Evolutionary conservation across 805 yeast genomes (phyloP).

Genomic region (Hanseniaspora singularis): DNA sequence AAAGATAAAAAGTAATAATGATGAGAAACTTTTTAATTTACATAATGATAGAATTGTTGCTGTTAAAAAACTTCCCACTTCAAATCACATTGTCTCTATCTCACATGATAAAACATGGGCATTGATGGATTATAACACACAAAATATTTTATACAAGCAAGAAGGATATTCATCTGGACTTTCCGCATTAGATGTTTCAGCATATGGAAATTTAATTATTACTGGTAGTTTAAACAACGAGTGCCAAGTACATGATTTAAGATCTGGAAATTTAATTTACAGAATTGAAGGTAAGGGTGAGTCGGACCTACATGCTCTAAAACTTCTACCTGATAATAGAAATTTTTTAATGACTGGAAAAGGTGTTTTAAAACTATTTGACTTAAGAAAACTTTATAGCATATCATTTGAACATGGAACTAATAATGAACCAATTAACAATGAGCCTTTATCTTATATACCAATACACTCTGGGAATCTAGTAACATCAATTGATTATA

Average conservation of each 20-base stretch:
- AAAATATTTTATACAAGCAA: not conserved
- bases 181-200: not conserved
- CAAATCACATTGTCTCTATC: not conserved
- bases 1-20: not conserved
- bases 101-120: constrained; percentile 12
- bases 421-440: no score
- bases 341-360: not conserved
- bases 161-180: constrained; percentile 4
- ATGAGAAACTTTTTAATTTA: not conserved
- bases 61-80: not conserved
- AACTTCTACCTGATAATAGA: not conserved
- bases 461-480: constrained; percentile 4
- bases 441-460: not conserved
- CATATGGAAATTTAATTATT: not conserved
- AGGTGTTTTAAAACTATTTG: constrained; percentile 7
- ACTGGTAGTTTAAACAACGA: not conserved
- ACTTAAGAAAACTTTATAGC: not conserved
- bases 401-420: no score
- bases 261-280: not conserved
- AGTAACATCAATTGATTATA: constrained; percentile 6
- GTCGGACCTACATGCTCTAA: constrained; percentile 9
- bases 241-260: constrained; percentile 8
- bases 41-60: constrained; percentile 7
- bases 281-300: no score
- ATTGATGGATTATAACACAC: not conserved